Evolutionary conservation across 2,329 filamentous ascomycete species (phyloP).

Genomic region (Daldinia sp.): DNA sequence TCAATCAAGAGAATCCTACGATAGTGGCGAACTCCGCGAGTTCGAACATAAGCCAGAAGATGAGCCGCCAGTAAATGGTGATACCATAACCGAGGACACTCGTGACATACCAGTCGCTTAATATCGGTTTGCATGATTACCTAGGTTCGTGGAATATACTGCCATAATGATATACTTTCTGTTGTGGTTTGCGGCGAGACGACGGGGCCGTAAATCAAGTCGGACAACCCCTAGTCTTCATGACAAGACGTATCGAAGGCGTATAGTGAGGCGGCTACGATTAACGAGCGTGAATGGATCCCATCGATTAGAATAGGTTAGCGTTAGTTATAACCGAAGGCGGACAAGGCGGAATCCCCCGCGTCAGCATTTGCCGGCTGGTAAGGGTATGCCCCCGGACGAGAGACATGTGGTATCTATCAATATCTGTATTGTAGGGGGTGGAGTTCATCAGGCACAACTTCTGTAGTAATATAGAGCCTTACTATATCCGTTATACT

Average conservation of each 20-base stretch:
- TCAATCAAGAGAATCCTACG: slow-evolving; percentile 37
- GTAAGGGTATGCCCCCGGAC: not conserved
- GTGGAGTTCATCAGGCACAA: slow-evolving; percentile 11
- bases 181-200: not conserved
- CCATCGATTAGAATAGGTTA: not conserved
- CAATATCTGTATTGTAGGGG: slow-evolving; percentile 2
- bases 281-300: not conserved
- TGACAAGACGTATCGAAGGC: not conserved
- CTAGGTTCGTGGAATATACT: not conserved
- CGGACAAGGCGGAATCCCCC: not conserved
- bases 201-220: not conserved
- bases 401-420: slow-evolving; percentile 8
- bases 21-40: slow-evolving; percentile 48
- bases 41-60: slow-evolving; percentile 48
- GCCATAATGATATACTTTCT: slow-evolving; percentile 6
- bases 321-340: slow-evolving; percentile 6
- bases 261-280: not conserved
- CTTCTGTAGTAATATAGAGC: slow-evolving; percentile 10
- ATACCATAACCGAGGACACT: not conserved
- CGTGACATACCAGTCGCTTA: slow-evolving; percentile 7
- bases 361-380: not conserved
- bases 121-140: slow-evolving; percentile 2
- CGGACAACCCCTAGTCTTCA: not conserved
- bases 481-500: not conserved
- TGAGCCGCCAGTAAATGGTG: not conserved